Evolutionary conservation across 2,329 filamentous ascomycete genomes (phyloP), one percentile per base, ranked within the genome.

Genomic region (Paecilomyces niveus): DNA sequence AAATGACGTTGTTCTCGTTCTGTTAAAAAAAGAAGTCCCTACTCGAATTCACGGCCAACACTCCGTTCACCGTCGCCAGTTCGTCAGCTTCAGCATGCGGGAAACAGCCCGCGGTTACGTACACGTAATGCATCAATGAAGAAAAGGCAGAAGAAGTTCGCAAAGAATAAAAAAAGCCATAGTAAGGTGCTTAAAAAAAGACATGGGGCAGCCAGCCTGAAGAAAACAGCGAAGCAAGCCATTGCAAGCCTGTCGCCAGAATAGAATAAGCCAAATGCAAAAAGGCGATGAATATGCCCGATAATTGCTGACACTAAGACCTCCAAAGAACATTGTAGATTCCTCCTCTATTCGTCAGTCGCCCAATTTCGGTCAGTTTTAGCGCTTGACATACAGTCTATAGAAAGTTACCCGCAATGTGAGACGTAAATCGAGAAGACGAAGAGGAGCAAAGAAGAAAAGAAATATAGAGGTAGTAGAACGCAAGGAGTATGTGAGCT

Each of bases 291-390:
- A 52, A 24, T 22, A 13, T 29, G 45, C 26, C 50, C 50, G 21
- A 52, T 52, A 26, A 26, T n/a, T 13, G 50, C 29, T 52, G 22
- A 52, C 18, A 24, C 26, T 52, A 24, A 52, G 15, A 52, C 50
- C 50, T 24, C 50, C 50, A 52, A 24, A 52, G 21, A 52, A 52
- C 50, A 24, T 24, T 52, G 22, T 15, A 29, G 26, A 58, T 59
- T 54, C 62, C 61, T 63, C 63, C 62, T 63, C 63, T 66, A 65
- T 64, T 59, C 56, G 56, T 61, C 63, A 59, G 35, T 58, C 58
- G 45, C 56, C 15, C 53, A 53, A 55, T 49, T 61, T 58, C 58
- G 58, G 57, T 61, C 58, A 55, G 58, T 63, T 49, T 54, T 59
- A 45, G 54, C 35, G 53, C 61, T 33, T 61, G 62, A 22, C 35